Evolutionary conservation across 2,329 filamentous ascomycete genomes (phyloP).

Genomic region (Cytospora leucostoma): DNA sequence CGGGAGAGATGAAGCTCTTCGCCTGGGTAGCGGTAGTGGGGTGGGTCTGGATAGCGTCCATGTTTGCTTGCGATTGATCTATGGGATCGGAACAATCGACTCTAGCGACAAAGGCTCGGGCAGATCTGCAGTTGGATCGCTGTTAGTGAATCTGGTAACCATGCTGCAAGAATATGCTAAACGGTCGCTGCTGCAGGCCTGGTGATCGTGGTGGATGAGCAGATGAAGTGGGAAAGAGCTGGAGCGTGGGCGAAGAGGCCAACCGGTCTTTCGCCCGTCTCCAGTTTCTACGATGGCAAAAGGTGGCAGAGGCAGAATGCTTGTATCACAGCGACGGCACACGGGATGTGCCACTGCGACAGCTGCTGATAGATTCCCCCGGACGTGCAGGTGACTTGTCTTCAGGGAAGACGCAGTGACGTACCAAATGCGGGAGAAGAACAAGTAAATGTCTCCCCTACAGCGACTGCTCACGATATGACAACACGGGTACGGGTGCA

Average conservation of each 20-base stretch:
- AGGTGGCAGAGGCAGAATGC: background rate
- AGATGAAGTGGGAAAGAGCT: background rate
- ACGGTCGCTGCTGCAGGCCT: background rate
- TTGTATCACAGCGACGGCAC: slow-evolving; percentile 4
- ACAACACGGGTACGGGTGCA: slow-evolving; percentile 23
- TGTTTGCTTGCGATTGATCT: slow-evolving; percentile 53
- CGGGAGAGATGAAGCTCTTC: slow-evolving; percentile 90
- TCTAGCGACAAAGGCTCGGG: slow-evolving; percentile 26
- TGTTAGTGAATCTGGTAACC: slow-evolving; percentile 10
- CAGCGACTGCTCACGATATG: slow-evolving; percentile 41
- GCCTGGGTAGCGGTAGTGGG: slow-evolving; percentile 90
- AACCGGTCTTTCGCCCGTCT: background rate
- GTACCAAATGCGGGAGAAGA: slow-evolving; percentile 81
- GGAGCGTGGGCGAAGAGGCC: background rate
- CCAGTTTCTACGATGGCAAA: slow-evolving; percentile 18
- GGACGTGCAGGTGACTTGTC: slow-evolving; percentile 33
- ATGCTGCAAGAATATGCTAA: background rate
- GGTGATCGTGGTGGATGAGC: background rate
- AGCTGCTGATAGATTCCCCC: slow-evolving; percentile 16
- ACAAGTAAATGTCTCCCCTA: slow-evolving; percentile 98
- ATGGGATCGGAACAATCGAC: background rate
- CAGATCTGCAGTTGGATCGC: slow-evolving; percentile 32
- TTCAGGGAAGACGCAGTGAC: slow-evolving; percentile 41
- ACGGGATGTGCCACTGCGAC: slow-evolving; percentile 3
- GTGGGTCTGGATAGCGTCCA: slow-evolving; percentile 91